Evolutionary conservation across 257 asterid genomes (phyloP).

Genomic region (Nicotiana knightiana): DNA sequence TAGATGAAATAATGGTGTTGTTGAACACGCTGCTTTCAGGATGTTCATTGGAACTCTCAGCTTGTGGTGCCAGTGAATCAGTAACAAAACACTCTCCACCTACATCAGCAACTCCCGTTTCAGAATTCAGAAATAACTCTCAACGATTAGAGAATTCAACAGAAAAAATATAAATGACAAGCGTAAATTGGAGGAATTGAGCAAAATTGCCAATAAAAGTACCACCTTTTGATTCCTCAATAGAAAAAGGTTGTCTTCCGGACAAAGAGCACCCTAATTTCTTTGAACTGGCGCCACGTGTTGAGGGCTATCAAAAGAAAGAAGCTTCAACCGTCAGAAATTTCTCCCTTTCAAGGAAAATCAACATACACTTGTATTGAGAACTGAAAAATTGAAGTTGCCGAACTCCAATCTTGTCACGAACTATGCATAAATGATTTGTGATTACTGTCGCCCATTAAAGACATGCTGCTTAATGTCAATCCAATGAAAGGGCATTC

Average conservation of each 20-base stretch:
- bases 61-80: conserved; percentile 11
- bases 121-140: conserved; percentile 5
- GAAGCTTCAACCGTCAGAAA: conserved; percentile 14
- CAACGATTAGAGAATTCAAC: background rate
- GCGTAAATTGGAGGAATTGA: background rate
- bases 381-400: background rate
- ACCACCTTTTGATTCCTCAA: conserved; percentile 29
- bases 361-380: background rate
- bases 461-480: background rate
- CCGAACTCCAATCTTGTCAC: background rate
- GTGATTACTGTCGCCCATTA: background rate
- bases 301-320: conserved; percentile 32
- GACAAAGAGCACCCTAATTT: conserved; percentile 7
- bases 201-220: background rate
- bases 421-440: background rate
- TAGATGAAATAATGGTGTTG: background rate
- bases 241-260: conserved; percentile 13
- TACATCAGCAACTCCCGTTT: conserved; percentile 20
- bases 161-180: background rate
- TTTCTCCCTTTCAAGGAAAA: background rate
- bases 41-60: conserved; percentile 16
- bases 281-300: conserved; percentile 23
- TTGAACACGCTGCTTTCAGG: conserved; percentile 7
- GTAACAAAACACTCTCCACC: conserved; percentile 26
- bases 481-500: background rate